Percentiles rank a stretch among this genome's conserved stretches.
Conservation (phyloP, 768 basidiomycete species). For the Hygrocybe coccinea region DNA sequence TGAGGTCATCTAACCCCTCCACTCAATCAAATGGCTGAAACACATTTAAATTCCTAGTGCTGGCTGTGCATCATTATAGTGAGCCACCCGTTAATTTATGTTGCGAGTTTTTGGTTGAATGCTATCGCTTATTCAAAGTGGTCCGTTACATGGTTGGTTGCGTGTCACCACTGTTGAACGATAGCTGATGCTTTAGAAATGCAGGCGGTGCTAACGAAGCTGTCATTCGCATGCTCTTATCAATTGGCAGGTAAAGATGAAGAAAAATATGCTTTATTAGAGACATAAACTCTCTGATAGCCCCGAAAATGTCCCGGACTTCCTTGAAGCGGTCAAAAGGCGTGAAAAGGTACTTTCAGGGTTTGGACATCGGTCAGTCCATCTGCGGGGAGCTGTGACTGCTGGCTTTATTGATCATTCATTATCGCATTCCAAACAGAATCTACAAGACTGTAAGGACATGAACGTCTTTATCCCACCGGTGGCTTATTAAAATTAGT, state of each 20-base stretch:
- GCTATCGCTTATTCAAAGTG: slow-evolving; percentile 36
- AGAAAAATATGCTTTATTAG: no score
- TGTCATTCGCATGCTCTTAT: slow-evolving; percentile 88
- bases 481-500: slow-evolving; percentile 37
- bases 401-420: background rate
- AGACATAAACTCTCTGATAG: slow-evolving; percentile 30
- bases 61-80: slow-evolving; percentile 86
- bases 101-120: background rate
- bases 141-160: slow-evolving; percentile 58
- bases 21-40: background rate
- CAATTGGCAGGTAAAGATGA: slow-evolving; percentile 67
- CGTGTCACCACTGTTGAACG: background rate
- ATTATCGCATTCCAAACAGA: slow-evolving; percentile 22
- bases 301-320: slow-evolving; percentile 79
- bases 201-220: slow-evolving; percentile 87
- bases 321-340: slow-evolving; percentile 81
- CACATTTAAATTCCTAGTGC: slow-evolving; percentile 41
- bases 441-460: slow-evolving; percentile 67
- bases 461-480: background rate
- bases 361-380: slow-evolving; percentile 74
- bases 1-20: slow-evolving; percentile 29
- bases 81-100: slow-evolving; percentile 29
- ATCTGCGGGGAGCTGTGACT: background rate
- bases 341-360: slow-evolving; percentile 87
- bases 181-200: slow-evolving; percentile 5